Evolutionary conservation across 1,284 basidiomycete species (phyloP), one percentile per base, ranked within the genome.

Genomic region (Boletus calvinii): DNA sequence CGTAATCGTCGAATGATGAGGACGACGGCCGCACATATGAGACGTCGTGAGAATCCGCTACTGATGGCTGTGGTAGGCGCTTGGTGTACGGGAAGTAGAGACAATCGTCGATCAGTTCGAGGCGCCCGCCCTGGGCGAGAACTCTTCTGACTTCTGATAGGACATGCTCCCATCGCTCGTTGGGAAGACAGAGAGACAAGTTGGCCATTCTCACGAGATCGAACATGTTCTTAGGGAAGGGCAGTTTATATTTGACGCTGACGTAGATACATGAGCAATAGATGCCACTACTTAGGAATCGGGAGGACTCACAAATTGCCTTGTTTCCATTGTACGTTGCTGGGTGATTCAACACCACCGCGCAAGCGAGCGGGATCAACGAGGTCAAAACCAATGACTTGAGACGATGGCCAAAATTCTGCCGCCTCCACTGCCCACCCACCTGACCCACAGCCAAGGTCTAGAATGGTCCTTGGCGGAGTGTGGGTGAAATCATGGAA

Each of bases 51-150:
- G 53, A 48, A 35, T 51, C 46, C 17, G 38, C 10, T 1, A 26
- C 26, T 6, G 53, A 43, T 38, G 59, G 55, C 18, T 53, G 59
- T 22, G 62, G 58, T 9, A 56, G 46, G 15, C 54, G 55, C 50
- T 68, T 66, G 34, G 70, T 67, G 50, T 80, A 81, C 0, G 86
- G 83, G 60, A 86, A 88, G 59, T 79, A 68, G 29, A 87, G 66
- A 58, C 84, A 73, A 63, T 90, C 87, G 67, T 88, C 85, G 51
- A 90, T 81, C 43, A 90, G 61, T 64, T 90, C 87, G 2, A 90
- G 70, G 13, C 78, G 76, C 6, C 87, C 85, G 18, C 76, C 77
- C 8, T 73, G 72, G n/a, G 70, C 72, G 17, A 90, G 73, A 10
- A 91, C 76, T 13, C 88, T 82, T 15, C 74, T 67, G 6, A 76